phyloP scores from a whole-genome alignment of 495 filamentous ascomycete genomes.

The Talaromyces borbonicus region DNA sequence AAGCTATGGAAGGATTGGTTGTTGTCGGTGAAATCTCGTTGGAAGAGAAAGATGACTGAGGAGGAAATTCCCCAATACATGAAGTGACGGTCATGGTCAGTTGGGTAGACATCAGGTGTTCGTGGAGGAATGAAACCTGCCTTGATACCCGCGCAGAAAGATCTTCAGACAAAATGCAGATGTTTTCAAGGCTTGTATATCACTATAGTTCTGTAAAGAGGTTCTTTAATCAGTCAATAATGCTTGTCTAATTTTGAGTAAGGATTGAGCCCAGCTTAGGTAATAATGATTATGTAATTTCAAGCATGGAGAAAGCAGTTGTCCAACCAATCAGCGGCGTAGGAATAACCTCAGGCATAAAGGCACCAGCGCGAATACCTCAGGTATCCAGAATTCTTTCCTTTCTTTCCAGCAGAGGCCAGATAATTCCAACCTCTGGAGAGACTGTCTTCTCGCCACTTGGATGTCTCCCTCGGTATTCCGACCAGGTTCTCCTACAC shows the following conservation, averaged over 20 bases:
- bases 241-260: no score
- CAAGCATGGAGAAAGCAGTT: no score
- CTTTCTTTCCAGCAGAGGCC: conserved; percentile 1
- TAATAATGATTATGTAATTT: no score
- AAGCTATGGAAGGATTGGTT: conserved; percentile 1
- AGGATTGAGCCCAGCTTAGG: no score
- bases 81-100: no score
- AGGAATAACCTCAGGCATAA: conserved; percentile 4
- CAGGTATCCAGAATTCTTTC: not conserved
- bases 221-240: no score
- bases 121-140: no score
- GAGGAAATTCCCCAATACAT: not conserved
- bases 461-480: conserved; percentile 4
- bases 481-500: not conserved
- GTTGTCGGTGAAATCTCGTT: not conserved
- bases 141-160: no score
- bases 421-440: conserved; percentile 2
- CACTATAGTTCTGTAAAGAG: no score
- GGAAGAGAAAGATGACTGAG: conserved; percentile 1
- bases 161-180: no score
- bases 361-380: conserved; percentile 3
- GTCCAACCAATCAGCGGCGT: not conserved
- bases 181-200: no score
- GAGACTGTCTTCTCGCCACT: conserved; percentile 1
- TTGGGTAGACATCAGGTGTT: no score